Conservation (phyloP, 2,329 filamentous ascomycete species). For the Xylaria sp. region DNA sequence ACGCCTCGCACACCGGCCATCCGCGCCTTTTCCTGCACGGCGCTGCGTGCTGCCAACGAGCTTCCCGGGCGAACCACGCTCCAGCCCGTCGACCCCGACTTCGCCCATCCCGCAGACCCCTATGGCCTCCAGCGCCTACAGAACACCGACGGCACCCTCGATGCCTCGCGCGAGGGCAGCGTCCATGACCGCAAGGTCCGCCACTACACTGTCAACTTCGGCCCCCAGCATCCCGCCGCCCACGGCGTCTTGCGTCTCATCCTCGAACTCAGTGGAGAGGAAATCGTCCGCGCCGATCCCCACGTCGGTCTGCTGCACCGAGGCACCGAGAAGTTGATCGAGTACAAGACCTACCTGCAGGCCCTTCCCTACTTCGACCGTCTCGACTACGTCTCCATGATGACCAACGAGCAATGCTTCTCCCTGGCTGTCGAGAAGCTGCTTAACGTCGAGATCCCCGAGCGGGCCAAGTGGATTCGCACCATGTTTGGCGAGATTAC, state of each 20-base stretch:
- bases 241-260: constrained; percentile 98
- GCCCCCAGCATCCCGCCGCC: constrained; percentile 96
- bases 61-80: constrained; percentile 69
- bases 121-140: constrained; percentile 59
- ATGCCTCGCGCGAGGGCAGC: constrained; percentile 60
- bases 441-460: constrained; percentile 94
- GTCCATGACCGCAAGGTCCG: constrained; percentile 82
- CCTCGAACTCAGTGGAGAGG: constrained; percentile 96
- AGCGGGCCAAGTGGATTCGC: constrained; percentile 95
- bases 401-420: constrained; percentile 99
- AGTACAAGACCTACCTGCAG: constrained; percentile 99
- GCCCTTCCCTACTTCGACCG: constrained; percentile 98
- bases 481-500: constrained; percentile 97
- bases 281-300: constrained; percentile 95
- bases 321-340: constrained; percentile 99
- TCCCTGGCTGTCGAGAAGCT: constrained; percentile 97
- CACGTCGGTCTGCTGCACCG: constrained; percentile 96
- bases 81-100: constrained; percentile 72
- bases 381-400: constrained; percentile 99
- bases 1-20: constrained; percentile 20
- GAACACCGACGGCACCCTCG: constrained; percentile 54
- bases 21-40: constrained; percentile 73
- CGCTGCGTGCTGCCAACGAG: constrained; percentile 68
- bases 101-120: constrained; percentile 61
- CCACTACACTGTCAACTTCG: constrained; percentile 99